A percentile compares a stretch with the other conserved stretches of the same genome.
These are phyloP conservation scores for Hanseniaspora mollemarum DNA, from an alignment of 805 yeast species.

Conservation along the genomic window DNA sequence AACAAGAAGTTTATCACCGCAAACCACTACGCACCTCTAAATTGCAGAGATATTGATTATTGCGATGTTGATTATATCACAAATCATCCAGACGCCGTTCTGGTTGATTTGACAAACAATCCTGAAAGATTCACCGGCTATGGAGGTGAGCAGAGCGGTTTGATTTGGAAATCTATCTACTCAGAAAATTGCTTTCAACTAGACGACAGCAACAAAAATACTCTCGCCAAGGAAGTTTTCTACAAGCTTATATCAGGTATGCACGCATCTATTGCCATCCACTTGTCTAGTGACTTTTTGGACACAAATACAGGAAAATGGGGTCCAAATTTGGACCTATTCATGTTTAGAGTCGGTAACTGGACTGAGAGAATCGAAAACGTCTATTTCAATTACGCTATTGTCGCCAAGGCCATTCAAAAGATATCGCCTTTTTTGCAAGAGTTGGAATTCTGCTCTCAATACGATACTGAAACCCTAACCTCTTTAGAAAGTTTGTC, in stretches of 20 bases:
- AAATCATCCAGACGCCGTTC: slow-evolving; percentile 54
- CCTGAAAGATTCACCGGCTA: slow-evolving; percentile 97
- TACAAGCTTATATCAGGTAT: slow-evolving; percentile 80
- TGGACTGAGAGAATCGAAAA: slow-evolving; percentile 82
- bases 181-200: slow-evolving; percentile 69
- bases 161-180: slow-evolving; percentile 88
- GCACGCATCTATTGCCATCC: slow-evolving; percentile 93
- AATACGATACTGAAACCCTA: slow-evolving; percentile 38
- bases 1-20: slow-evolving; percentile 18
- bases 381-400: slow-evolving; percentile 82
- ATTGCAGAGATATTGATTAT: slow-evolving; percentile 43
- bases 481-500: slow-evolving; percentile 34
- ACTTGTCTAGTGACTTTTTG: slow-evolving; percentile 71
- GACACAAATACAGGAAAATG: slow-evolving; percentile 63
- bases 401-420: slow-evolving; percentile 68
- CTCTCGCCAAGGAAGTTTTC: slow-evolving; percentile 72
- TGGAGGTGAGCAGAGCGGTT: slow-evolving; percentile 81
- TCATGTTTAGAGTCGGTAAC: slow-evolving; percentile 81
- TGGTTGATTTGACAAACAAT: slow-evolving; percentile 74
- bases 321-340: slow-evolving; percentile 70
- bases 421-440: slow-evolving; percentile 48
- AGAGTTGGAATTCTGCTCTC: slow-evolving; percentile 39
- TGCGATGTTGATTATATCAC: slow-evolving; percentile 53
- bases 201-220: slow-evolving; percentile 22
- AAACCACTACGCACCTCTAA: slow-evolving; percentile 11